Percentiles rank a stretch among this genome's conserved stretches.
phyloP scores from a whole-genome alignment of 768 basidiomycete genomes.

The Suillus ampliporus region DNA sequence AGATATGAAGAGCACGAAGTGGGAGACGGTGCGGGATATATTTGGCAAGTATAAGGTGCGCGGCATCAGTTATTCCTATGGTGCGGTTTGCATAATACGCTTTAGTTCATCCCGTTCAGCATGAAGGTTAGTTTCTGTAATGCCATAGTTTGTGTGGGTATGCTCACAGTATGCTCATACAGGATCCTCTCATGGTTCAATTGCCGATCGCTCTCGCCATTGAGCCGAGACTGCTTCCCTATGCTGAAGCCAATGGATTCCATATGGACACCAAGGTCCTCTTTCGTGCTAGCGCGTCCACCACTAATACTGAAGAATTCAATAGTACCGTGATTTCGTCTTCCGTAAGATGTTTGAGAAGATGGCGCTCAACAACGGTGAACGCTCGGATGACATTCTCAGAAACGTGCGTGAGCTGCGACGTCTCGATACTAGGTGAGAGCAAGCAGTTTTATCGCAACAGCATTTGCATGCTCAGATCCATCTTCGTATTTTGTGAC shows the following conservation, averaged over 20 bases:
- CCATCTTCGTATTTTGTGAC: conserved; percentile 5
- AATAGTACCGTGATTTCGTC: conserved; percentile 82
- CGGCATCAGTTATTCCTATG: conserved; percentile 13
- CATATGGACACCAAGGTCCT: conserved; percentile 76
- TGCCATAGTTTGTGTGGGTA: background rate
- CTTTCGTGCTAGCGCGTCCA: conserved; percentile 9
- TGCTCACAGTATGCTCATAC: conserved; percentile 18
- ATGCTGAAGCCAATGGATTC: conserved; percentile 76
- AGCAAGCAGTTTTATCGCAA: conserved; percentile 8
- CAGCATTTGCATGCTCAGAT: conserved; percentile 11
- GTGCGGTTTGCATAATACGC: conserved; percentile 21
- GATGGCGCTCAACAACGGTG: conserved; percentile 50
- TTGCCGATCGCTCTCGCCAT: conserved; percentile 79
- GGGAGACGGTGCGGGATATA: conserved; percentile 69
- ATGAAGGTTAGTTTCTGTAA: conserved; percentile 54
- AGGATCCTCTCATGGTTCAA: conserved; percentile 82
- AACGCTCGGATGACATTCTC: conserved; percentile 64
- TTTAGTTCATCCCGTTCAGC: conserved; percentile 80
- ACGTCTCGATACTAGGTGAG: conserved; percentile 70
- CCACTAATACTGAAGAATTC: conserved; percentile 12
- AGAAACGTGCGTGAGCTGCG: conserved; percentile 75
- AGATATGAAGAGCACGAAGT: conserved; percentile 60
- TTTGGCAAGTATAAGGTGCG: conserved; percentile 72
- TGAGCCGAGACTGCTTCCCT: conserved; percentile 75
- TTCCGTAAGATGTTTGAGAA: conserved; percentile 87